Conservation (phyloP, 805 yeast genomes). For the Danielia reshetovae region DNA sequence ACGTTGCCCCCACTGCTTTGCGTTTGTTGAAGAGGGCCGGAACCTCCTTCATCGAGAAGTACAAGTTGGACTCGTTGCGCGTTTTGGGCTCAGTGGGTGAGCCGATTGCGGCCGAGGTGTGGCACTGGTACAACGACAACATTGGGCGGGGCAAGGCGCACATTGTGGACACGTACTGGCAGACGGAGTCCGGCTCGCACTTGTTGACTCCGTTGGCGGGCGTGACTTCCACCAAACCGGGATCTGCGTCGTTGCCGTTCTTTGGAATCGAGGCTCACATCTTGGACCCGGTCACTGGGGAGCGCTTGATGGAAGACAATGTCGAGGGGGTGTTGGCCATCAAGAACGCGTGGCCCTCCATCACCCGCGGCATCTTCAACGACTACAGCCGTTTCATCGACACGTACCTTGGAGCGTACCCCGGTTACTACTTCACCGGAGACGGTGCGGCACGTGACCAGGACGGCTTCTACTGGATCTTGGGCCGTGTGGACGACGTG, state of each 20-base stretch:
- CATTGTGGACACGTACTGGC: slow-evolving; percentile 97
- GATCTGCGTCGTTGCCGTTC: slow-evolving; percentile 94
- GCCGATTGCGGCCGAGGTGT: slow-evolving; percentile 95
- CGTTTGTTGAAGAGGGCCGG: slow-evolving; percentile 90
- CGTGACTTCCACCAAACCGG: slow-evolving; percentile 92
- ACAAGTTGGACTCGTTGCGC: slow-evolving; percentile 81
- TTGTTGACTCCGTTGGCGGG: slow-evolving; percentile 94
- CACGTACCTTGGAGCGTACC: slow-evolving; percentile 89
- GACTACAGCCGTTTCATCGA: slow-evolving; percentile 84
- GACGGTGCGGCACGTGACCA: slow-evolving; percentile 98
- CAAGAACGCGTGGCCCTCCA: slow-evolving; percentile 94
- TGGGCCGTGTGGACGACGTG: slow-evolving; percentile 98
- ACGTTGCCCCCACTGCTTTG: slow-evolving; percentile 97
- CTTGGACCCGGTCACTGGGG: slow-evolving; percentile 90
- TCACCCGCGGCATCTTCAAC: slow-evolving; percentile 92
- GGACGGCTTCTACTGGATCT: slow-evolving; percentile 96
- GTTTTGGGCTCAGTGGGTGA: slow-evolving; percentile 97
- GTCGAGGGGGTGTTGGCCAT: slow-evolving; percentile 96
- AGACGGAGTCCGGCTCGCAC: slow-evolving; percentile 96
- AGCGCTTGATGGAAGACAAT: slow-evolving; percentile 78
- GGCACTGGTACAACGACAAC: slow-evolving; percentile 97
- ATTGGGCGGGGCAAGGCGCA: slow-evolving; percentile 89
- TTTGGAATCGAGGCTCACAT: slow-evolving; percentile 90
- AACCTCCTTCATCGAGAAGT: slow-evolving; percentile 71
- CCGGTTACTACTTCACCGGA: slow-evolving; percentile 93